A percentile compares a stretch with the other conserved stretches of the same genome.
Conservation (phyloP, 768 basidiomycete species). For the Tricholoma bakamatsutake region DNA sequence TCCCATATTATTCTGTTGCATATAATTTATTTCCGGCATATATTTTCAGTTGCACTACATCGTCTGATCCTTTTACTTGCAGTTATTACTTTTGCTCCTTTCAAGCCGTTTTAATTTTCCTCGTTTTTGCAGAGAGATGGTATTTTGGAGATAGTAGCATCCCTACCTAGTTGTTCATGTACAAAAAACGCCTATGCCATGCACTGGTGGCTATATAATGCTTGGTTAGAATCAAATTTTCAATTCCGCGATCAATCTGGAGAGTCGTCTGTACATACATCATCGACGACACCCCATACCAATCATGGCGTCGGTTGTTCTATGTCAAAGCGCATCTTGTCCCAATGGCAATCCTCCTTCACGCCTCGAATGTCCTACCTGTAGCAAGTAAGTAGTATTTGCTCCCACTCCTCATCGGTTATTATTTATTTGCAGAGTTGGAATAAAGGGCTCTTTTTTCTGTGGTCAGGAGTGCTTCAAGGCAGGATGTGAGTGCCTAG, state of each 20-base stretch:
- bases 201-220: background rate
- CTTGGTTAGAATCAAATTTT: too few species aligned
- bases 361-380: slow-evolving; percentile 87
- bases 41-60: slow-evolving; percentile 11
- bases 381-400: slow-evolving; percentile 65
- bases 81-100: background rate
- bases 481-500: slow-evolving; percentile 68
- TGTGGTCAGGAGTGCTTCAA: slow-evolving; percentile 98
- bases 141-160: background rate
- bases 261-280: background rate
- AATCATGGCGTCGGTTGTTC: slow-evolving; percentile 23
- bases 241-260: too few species aligned
- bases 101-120: background rate
- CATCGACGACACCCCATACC: background rate
- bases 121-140: background rate
- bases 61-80: background rate
- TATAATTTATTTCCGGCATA: slow-evolving; percentile 21
- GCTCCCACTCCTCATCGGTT: background rate
- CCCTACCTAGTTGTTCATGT: background rate
- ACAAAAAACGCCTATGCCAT: slow-evolving; percentile 4
- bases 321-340: slow-evolving; percentile 68
- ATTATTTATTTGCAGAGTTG: slow-evolving; percentile 45
- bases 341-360: slow-evolving; percentile 82
- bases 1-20: slow-evolving; percentile 17
- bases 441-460: slow-evolving; percentile 82